phyloP scores from a whole-genome alignment of 2,329 filamentous ascomycete genomes.

The Aspergillus sp. region DNA sequence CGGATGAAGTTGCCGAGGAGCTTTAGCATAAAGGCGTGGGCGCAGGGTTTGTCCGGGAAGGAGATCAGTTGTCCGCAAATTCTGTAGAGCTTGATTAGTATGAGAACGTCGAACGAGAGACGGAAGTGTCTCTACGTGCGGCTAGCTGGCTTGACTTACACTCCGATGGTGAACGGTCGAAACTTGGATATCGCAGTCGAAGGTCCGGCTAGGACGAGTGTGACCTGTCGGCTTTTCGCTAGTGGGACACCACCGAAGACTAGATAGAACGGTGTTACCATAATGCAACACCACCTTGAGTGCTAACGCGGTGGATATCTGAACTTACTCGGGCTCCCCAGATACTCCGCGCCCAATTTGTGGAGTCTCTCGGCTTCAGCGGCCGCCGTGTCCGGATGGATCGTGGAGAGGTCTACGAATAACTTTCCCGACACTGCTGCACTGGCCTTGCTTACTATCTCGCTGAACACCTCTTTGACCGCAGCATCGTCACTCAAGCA shows the following conservation, averaged over 20 bases:
- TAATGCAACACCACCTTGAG: background rate
- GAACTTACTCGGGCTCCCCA: background rate
- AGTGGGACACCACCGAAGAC: background rate
- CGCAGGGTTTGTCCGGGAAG: background rate
- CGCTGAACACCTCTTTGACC: background rate
- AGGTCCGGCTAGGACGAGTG: background rate
- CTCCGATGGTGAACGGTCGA: background rate
- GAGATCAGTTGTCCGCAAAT: background rate
- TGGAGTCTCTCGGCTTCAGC: background rate
- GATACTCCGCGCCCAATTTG: background rate
- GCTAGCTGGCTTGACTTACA: background rate
- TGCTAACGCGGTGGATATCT: background rate
- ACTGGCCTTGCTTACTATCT: background rate
- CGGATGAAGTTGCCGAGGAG: background rate
- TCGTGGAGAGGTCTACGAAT: background rate
- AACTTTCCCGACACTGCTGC: background rate
- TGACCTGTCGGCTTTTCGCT: background rate
- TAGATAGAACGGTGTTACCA: background rate
- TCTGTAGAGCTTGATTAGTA: background rate
- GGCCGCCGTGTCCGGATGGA: background rate
- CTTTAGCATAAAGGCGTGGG: background rate
- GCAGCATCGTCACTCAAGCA: background rate
- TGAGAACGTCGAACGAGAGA: too few relatives aligned
- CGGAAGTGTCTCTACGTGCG: too few relatives aligned
- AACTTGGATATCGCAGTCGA: background rate